A percentile compares a stretch with the other conserved stretches of the same genome.
phyloP scores from a whole-genome alignment of 768 basidiomycete genomes.

The Leccinellum albellum region DNA sequence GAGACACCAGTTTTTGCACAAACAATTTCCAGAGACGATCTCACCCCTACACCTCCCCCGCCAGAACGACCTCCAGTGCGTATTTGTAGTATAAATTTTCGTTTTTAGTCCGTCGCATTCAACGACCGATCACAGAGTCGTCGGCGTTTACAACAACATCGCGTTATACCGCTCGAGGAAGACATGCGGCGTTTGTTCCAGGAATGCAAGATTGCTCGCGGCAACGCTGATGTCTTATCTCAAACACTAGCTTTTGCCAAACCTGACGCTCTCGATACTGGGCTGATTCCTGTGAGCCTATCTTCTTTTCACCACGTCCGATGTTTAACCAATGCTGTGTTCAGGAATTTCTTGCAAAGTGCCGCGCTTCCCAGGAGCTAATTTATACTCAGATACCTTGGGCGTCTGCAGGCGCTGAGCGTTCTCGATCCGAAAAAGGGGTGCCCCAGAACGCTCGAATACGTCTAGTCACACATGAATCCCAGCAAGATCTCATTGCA shows the following conservation, averaged over 20 bases:
- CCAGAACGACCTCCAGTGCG: slow-evolving; percentile 25
- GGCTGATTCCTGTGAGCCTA: slow-evolving; percentile 60
- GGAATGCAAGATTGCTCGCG: slow-evolving; percentile 79
- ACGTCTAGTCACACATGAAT: slow-evolving; percentile 19
- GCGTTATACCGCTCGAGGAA: slow-evolving; percentile 71
- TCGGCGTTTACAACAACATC: slow-evolving; percentile 25
- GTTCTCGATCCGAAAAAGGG: slow-evolving; percentile 45
- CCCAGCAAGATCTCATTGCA: slow-evolving; percentile 20
- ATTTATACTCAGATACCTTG: slow-evolving; percentile 86
- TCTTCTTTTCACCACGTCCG: background rate
- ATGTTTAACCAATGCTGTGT: background rate
- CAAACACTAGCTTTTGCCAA: slow-evolving; percentile 67
- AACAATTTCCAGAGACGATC: slow-evolving; percentile 29
- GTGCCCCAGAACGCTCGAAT: slow-evolving; percentile 7
- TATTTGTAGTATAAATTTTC: background rate
- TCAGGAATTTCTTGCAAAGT: slow-evolving; percentile 82
- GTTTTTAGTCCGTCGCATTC: background rate
- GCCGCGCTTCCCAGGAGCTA: slow-evolving; percentile 77
- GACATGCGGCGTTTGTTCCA: slow-evolving; percentile 80
- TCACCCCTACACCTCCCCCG: slow-evolving; percentile 21
- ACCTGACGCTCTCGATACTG: slow-evolving; percentile 63
- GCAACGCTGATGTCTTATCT: slow-evolving; percentile 72
- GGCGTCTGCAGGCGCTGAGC: slow-evolving; percentile 81
- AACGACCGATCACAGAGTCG: slow-evolving; percentile 9
- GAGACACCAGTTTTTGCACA: slow-evolving; percentile 38